These are phyloP conservation scores for Naganishia onofrii DNA, from an alignment of 768 basidiomycete genomes.

Conservation along the genomic window DNA sequence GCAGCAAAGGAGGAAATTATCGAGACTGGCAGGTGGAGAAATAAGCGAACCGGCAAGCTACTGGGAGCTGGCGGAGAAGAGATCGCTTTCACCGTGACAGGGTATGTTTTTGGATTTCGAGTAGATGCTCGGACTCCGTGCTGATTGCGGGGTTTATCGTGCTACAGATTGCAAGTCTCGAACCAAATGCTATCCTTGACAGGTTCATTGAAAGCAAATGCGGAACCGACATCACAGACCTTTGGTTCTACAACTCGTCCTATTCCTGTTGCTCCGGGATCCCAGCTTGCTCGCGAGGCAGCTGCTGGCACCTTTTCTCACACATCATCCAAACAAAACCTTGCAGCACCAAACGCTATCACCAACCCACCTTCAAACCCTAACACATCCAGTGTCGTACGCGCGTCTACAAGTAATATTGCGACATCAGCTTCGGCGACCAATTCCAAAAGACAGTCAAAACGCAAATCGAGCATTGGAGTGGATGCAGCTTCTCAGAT, in stretches of 20 bases:
- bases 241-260: conserved; percentile 45
- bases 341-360: conserved; percentile 9
- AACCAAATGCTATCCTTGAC: conserved; percentile 90
- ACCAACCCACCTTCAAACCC: conserved; percentile 19
- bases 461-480: conserved; percentile 37
- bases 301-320: neutral
- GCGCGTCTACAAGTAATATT: conserved; percentile 2
- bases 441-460: conserved; percentile 30
- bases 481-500: conserved; percentile 17
- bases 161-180: conserved; percentile 71
- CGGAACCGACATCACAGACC: conserved; percentile 66
- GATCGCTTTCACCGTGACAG: conserved; percentile 79
- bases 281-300: conserved; percentile 21
- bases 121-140: conserved; percentile 15
- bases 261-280: conserved; percentile 24
- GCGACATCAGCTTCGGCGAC: conserved; percentile 11
- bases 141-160: conserved; percentile 11
- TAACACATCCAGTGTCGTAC: conserved; percentile 3
- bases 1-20: conserved; percentile 13
- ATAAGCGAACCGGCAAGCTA: conserved; percentile 64
- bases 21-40: conserved; percentile 70
- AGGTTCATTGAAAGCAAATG: conserved; percentile 75
- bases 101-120: conserved; percentile 58
- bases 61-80: conserved; percentile 68
- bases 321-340: neutral